These are phyloP conservation scores for Zizania palustris DNA, from an alignment of 202 grass and related monocot species.

Conservation along the genomic window DNA sequence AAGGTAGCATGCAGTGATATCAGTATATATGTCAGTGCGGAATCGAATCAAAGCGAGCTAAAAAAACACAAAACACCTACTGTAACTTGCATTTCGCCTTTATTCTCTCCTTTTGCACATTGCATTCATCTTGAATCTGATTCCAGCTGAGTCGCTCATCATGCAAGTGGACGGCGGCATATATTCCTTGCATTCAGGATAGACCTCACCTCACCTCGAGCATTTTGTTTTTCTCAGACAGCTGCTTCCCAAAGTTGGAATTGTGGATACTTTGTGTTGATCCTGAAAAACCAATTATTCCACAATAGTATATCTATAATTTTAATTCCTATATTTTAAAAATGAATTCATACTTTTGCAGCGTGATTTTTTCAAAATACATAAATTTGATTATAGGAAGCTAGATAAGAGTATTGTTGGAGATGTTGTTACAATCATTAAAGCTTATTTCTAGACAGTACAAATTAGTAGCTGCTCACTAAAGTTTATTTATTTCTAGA, in stretches of 20 bases:
- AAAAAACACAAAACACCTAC: background rate
- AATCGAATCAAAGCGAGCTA: constrained; percentile 21
- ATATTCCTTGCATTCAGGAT: constrained; percentile 14
- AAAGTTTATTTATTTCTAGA: no score
- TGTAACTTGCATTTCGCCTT: background rate
- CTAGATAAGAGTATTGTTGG: no score
- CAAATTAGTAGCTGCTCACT: no score
- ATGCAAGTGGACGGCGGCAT: background rate
- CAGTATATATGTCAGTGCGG: constrained; percentile 7
- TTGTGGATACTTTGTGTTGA: no score
- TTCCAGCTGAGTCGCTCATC: background rate
- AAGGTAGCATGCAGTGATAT: background rate
- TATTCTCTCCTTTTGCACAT: background rate
- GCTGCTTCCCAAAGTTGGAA: background rate
- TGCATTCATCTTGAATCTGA: background rate
- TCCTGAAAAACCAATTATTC: no score
- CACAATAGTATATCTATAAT: no score
- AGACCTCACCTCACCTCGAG: background rate
- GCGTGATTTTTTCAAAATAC: no score
- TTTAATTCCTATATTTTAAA: no score
- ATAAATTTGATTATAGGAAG: no score
- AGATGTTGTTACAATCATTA: no score
- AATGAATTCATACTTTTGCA: no score
- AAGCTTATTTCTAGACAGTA: no score
- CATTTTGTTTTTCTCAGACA: constrained; percentile 12